A percentile compares a stretch with the other conserved stretches of the same genome.
Evolutionary conservation across 208 protist genomes (phyloP).

Genomic region (Naegleria fowleri): DNA sequence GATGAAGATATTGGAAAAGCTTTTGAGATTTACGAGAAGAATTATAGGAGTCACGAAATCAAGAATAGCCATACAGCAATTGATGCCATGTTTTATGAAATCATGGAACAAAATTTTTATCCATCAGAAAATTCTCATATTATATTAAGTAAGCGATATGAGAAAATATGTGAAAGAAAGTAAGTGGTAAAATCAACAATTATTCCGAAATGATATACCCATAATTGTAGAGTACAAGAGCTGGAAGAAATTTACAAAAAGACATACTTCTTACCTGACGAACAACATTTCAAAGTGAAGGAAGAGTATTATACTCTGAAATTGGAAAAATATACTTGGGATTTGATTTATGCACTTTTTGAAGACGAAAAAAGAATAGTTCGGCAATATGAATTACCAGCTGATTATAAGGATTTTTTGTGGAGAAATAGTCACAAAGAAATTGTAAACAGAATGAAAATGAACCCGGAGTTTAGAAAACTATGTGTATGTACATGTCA

Average conservation of each 20-base stretch:
- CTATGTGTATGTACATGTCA: neutral
- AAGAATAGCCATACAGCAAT: neutral
- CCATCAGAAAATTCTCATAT: neutral
- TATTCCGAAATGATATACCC: neutral
- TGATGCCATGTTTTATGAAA: neutral
- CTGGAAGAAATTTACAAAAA: neutral
- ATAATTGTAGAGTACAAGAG: neutral
- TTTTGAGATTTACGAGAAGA: neutral
- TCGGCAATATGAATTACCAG: neutral
- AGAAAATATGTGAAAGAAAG: neutral
- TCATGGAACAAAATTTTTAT: neutral
- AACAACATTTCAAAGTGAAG: neutral
- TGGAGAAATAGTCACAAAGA: neutral
- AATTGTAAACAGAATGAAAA: neutral
- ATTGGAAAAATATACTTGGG: constrained; percentile 1
- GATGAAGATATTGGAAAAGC: neutral
- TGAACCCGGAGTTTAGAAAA: neutral
- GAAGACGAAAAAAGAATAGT: neutral
- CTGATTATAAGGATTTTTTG: neutral
- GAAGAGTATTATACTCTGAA: neutral
- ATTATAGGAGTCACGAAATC: neutral
- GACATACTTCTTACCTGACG: neutral
- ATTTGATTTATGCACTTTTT: neutral
- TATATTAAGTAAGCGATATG: neutral
- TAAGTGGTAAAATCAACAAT: neutral